Evolutionary conservation across 352 stramenopile species (phyloP), one percentile per base, ranked within the genome.

Genomic region (Pythium volutum): DNA sequence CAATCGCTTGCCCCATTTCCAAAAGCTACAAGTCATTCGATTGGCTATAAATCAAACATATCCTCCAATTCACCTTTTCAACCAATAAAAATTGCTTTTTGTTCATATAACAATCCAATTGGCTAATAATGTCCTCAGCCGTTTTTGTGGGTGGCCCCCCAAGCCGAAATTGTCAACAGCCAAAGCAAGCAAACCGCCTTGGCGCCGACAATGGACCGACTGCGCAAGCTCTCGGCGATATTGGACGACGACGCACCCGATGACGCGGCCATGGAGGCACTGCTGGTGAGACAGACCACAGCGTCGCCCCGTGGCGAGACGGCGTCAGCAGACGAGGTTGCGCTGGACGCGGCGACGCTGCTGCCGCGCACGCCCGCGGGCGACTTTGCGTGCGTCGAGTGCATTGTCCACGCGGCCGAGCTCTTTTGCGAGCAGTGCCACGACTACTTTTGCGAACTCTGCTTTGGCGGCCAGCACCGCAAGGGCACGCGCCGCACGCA

Each of bases 381-480:
- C 52, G 79, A 74, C 55, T 81, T 91, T 57, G 47, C 74, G 64
- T 91, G 82, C 59, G 74, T 91, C 58, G 84, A 92, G 72, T 92
- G 84, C 48, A 57, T 70, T 26, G 81, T 73, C 18, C 77, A 90
- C 62, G 77, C 78, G 34, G 78, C 81, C 33, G 79, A 90, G 45
- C 66, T 91, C 42, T 92, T 90, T 55, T 96, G 87, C 59, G 87
- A 94, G 72, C 83, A 94, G 66, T 96, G 87, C 60, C 79, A 92
- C 65, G 85, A 96, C 71, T 91, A 93, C 65, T 96, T 93, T 56
- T 96, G 87, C 48, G 80, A 88, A 55, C 67, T 96, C 8, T 96
- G 87, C 73, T 93, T 73, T 39, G 78, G 76, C 31, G 84, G 81
- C 3, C 87, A 96, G 71, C 87, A 96, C 61, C 87, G 87, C 66